phyloP scores from a whole-genome alignment of 495 filamentous ascomycete genomes.

The Penicillium canariense region DNA sequence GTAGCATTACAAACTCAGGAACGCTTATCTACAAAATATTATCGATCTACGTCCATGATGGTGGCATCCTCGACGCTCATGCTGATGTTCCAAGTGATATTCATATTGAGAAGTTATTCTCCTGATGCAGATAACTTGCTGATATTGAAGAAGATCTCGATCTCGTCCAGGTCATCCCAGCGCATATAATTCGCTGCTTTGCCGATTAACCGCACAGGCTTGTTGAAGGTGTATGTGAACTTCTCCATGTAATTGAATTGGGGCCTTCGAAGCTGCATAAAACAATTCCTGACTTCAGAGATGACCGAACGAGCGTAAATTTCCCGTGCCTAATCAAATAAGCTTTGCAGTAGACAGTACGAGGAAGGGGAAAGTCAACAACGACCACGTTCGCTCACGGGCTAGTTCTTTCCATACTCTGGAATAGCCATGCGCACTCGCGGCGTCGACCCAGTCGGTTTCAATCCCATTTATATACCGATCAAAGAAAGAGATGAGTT shows the following conservation, averaged over 20 bases:
- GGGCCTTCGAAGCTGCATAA: conserved; percentile 19
- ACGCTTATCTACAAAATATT: too few relatives aligned
- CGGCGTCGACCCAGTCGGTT: conserved; percentile 39
- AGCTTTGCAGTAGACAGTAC: conserved; percentile 13
- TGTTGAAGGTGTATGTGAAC: conserved; percentile 25
- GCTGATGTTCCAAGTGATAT: conserved; percentile 7
- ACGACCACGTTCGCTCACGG: conserved; percentile 6
- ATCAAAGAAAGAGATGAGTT: conserved; percentile 39
- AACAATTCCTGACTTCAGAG: neutral
- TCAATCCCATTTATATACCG: conserved; percentile 35
- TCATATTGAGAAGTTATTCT: conserved; percentile 3
- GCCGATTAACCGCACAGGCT: conserved; percentile 27
- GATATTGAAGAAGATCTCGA: conserved; percentile 4
- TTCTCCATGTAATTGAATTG: conserved; percentile 17
- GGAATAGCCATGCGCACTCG: conserved; percentile 26
- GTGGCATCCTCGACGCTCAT: too few relatives aligned
- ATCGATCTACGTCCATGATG: too few relatives aligned
- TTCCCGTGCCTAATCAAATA: conserved; percentile 8
- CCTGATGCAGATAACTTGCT: conserved; percentile 2
- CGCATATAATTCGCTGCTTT: conserved; percentile 4
- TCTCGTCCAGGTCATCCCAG: neutral
- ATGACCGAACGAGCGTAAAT: neutral
- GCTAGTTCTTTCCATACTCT: conserved; percentile 10
- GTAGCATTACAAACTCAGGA: too few relatives aligned
- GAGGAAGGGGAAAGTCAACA: conserved; percentile 15